Conservation (phyloP, 2,329 filamentous ascomycete species). For the Balansia obtecta region DNA sequence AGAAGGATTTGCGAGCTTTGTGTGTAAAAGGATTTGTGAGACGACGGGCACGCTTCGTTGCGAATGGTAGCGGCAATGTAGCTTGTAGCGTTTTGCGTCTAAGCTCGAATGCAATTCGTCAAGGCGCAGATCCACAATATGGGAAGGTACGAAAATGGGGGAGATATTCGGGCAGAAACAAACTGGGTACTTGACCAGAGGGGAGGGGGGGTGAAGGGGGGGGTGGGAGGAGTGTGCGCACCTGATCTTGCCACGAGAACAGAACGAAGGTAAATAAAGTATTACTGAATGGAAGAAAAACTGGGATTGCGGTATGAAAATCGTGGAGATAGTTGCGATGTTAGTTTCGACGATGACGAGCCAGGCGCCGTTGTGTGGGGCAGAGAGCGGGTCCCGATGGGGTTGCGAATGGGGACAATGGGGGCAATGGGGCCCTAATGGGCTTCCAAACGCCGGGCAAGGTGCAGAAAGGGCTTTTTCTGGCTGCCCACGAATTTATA, state of each 20-base stretch:
- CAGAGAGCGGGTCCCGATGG: neutral
- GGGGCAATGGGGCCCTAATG: too few species aligned
- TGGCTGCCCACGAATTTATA: conserved; percentile 24
- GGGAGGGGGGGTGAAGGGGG: neutral
- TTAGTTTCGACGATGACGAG: neutral
- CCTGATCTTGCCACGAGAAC: neutral
- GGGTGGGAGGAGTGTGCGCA: too few species aligned
- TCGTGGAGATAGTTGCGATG: neutral
- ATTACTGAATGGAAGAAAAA: neutral
- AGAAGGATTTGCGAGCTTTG: neutral
- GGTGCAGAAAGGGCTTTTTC: conserved; percentile 8
- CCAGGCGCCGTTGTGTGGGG: conserved; percentile 1
- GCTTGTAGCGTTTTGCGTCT: conserved; percentile 5
- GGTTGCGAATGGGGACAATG: too few species aligned
- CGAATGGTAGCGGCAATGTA: conserved; percentile 3
- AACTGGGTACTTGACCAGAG: neutral
- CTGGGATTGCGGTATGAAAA: neutral
- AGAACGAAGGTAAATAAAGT: neutral
- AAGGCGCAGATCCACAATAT: conserved; percentile 3
- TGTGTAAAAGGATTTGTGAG: too few species aligned
- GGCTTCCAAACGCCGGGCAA: conserved; percentile 5
- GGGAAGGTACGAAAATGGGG: neutral
- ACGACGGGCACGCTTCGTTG: neutral
- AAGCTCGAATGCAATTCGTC: conserved; percentile 3
- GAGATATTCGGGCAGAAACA: neutral